A percentile compares a stretch with the other conserved stretches of the same genome.
These are phyloP conservation scores for Rubia tinctorum DNA, from an alignment of 305 asterid genomes.

Conservation along the genomic window DNA sequence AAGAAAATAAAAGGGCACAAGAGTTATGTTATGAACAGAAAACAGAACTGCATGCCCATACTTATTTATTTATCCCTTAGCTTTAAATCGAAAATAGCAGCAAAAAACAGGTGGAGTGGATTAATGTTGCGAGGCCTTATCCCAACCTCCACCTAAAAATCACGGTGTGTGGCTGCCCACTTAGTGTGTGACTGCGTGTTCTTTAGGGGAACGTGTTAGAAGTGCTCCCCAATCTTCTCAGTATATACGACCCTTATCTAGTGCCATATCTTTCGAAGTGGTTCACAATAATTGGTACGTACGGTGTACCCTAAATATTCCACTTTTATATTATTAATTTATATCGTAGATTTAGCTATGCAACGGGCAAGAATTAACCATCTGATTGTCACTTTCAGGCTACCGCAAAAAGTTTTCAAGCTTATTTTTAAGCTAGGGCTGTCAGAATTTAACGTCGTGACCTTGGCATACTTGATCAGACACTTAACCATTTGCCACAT, in stretches of 20 bases:
- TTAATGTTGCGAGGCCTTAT: constrained; percentile 21
- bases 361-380: no score
- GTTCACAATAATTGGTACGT: neutral
- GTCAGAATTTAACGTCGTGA: no score
- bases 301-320: neutral
- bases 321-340: neutral
- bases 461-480: no score
- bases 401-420: no score
- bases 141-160: constrained; percentile 25
- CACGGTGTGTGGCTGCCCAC: constrained; percentile 17
- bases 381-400: no score
- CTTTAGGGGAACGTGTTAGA: constrained; percentile 16
- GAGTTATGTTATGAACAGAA: neutral
- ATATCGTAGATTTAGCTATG: no score
- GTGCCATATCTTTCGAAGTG: constrained; percentile 17
- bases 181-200: constrained; percentile 12
- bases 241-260: neutral
- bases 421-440: no score
- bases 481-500: no score
- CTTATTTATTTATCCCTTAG: neutral
- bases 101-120: constrained; percentile 8
- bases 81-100: neutral
- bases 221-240: constrained; percentile 16
- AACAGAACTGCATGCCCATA: constrained; percentile 14
- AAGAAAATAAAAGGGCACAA: neutral